These are phyloP conservation scores for Rugonectria rugulosa DNA, from an alignment of 2,329 filamentous ascomycete species.

Conservation along the genomic window DNA sequence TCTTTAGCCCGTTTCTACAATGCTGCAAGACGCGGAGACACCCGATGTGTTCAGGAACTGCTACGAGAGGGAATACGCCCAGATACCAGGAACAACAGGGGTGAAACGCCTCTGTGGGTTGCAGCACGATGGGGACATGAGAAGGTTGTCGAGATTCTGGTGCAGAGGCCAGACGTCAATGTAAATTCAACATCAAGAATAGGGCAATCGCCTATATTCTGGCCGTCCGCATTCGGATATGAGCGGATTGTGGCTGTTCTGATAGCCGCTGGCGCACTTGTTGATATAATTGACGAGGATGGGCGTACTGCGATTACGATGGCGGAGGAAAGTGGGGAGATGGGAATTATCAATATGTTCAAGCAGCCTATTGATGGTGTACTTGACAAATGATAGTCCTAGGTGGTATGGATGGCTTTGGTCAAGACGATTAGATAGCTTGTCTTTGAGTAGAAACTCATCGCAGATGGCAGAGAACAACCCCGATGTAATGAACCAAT, in stretches of 20 bases:
- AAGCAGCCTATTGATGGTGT: too few relatives aligned
- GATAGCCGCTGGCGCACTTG: neutral
- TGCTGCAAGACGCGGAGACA: neutral
- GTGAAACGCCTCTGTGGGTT: neutral
- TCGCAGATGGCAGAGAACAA: constrained; percentile 61
- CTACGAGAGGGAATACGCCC: neutral
- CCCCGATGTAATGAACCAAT: constrained; percentile 79
- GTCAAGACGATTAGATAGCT: too few relatives aligned
- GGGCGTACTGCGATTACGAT: neutral
- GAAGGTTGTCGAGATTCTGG: neutral
- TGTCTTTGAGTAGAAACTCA: too few relatives aligned
- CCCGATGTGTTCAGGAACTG: neutral
- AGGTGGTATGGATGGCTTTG: too few relatives aligned
- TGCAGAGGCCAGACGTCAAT: neutral
- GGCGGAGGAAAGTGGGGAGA: too few relatives aligned
- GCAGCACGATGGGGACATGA: neutral
- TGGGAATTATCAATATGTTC: too few relatives aligned
- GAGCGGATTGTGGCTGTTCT: neutral
- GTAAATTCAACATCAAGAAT: neutral
- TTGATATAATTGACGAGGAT: neutral
- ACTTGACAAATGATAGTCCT: too few relatives aligned
- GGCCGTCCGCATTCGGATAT: neutral
- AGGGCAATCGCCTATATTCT: neutral
- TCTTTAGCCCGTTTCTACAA: neutral
- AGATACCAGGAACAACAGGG: neutral